These are phyloP conservation scores for Aspergillus sclerotioniger DNA, from an alignment of 495 filamentous ascomycete genomes.

Conservation along the genomic window DNA sequence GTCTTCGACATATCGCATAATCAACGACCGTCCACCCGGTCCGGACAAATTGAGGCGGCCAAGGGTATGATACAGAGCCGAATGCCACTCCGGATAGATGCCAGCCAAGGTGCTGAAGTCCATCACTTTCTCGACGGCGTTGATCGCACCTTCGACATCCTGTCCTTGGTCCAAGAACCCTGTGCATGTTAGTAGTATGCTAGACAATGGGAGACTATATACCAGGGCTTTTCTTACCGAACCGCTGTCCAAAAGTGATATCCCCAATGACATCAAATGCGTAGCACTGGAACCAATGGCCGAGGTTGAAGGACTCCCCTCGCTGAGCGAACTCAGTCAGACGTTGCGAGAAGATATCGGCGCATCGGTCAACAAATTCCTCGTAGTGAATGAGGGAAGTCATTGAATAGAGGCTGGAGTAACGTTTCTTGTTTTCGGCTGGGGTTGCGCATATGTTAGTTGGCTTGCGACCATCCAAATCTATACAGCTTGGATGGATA, in stretches of 20 bases:
- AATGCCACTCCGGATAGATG: constrained; percentile 47
- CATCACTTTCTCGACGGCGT: constrained; percentile 52
- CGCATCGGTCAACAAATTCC: constrained; percentile 51
- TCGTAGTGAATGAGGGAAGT: constrained; percentile 54
- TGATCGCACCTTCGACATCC: constrained; percentile 62
- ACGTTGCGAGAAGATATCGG: constrained; percentile 44
- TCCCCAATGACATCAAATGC: constrained; percentile 65
- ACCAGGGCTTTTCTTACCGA: constrained; percentile 31
- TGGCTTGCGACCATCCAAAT: background rate
- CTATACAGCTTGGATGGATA: background rate
- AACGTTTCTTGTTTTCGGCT: constrained; percentile 39
- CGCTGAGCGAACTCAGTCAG: constrained; percentile 40
- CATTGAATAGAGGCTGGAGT: constrained; percentile 51
- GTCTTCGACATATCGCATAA: constrained; percentile 43
- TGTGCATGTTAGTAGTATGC: constrained; percentile 11
- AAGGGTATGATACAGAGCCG: constrained; percentile 37
- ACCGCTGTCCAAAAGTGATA: constrained; percentile 63
- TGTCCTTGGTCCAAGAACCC: constrained; percentile 61
- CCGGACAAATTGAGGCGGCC: constrained; percentile 41
- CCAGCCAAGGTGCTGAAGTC: constrained; percentile 56
- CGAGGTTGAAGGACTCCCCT: constrained; percentile 40
- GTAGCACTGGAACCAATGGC: constrained; percentile 56
- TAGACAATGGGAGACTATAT: background rate
- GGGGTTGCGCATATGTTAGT: background rate
- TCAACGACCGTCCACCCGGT: constrained; percentile 39